phyloP scores from a whole-genome alignment of 108 stramenopile species.

The Skeletonema marinoi region DNA sequence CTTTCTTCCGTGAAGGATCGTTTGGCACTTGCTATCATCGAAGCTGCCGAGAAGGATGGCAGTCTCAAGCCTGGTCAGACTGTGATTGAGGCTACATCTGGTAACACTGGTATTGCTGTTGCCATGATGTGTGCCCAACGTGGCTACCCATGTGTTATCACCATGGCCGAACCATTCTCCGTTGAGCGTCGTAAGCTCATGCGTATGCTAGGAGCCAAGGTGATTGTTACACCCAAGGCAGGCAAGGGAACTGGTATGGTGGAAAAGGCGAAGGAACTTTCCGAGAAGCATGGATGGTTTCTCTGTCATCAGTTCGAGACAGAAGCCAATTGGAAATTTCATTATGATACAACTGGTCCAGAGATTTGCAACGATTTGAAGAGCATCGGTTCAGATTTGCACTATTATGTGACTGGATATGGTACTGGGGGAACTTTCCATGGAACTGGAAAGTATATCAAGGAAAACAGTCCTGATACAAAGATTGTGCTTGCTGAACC shows the following conservation, averaged over 20 bases:
- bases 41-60: constrained; percentile 82
- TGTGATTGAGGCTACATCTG: constrained; percentile 92
- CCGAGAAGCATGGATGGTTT: constrained; percentile 69
- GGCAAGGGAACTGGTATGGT: constrained; percentile 79
- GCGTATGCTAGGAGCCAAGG: constrained; percentile 72
- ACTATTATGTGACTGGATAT: constrained; percentile 64
- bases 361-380: constrained; percentile 68
- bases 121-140: constrained; percentile 62
- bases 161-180: constrained; percentile 75
- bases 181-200: constrained; percentile 74
- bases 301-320: constrained; percentile 80
- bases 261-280: constrained; percentile 69
- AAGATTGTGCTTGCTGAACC: constrained; percentile 74
- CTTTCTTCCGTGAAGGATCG: constrained; percentile 92
- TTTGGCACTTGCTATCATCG: constrained; percentile 79
- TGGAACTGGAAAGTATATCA: constrained; percentile 64
- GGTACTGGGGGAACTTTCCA: constrained; percentile 79
- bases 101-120: constrained; percentile 93
- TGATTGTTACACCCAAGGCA: constrained; percentile 64
- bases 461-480: constrained; percentile 60
- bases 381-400: constrained; percentile 42
- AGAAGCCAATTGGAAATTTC: constrained; percentile 76
- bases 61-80: constrained; percentile 86
- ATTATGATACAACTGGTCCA: constrained; percentile 75
- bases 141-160: constrained; percentile 79